phyloP scores from a whole-genome alignment of 208 protist species.

The Balamuthia mandrillaris region DNA sequence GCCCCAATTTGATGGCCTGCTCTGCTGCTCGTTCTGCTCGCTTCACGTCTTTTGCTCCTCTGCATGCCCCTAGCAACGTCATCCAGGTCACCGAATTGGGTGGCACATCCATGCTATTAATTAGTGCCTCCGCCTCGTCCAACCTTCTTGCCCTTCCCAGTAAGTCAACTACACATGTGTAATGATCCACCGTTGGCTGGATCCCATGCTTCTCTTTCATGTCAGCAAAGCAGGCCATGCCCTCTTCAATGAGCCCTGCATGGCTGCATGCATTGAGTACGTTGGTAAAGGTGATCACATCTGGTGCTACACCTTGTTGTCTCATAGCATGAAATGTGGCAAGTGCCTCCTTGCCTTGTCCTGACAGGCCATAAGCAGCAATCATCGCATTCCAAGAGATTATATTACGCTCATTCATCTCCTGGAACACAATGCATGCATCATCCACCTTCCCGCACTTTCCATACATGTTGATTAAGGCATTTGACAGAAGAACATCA shows the following conservation, averaged over 20 bases:
- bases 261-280: slow-evolving; percentile 41
- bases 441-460: slow-evolving; percentile 11
- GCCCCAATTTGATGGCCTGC: background rate
- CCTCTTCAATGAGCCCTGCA: slow-evolving; percentile 24
- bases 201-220: background rate
- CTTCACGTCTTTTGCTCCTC: background rate
- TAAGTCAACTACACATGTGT: slow-evolving; percentile 23
- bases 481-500: background rate
- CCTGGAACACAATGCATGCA: background rate
- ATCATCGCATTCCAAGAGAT: slow-evolving; percentile 1
- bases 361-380: background rate
- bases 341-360: slow-evolving; percentile 18
- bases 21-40: background rate
- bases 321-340: background rate
- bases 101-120: background rate
- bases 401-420: background rate
- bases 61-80: background rate
- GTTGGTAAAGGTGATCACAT: background rate
- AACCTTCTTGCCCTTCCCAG: slow-evolving; percentile 19
- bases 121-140: slow-evolving; percentile 34
- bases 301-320: background rate
- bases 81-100: background rate
- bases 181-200: background rate
- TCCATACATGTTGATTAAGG: slow-evolving; percentile 4
- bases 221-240: background rate